phyloP scores from a whole-genome alignment of 2,329 filamentous ascomycete genomes.

The Trichoderma hamatum region DNA sequence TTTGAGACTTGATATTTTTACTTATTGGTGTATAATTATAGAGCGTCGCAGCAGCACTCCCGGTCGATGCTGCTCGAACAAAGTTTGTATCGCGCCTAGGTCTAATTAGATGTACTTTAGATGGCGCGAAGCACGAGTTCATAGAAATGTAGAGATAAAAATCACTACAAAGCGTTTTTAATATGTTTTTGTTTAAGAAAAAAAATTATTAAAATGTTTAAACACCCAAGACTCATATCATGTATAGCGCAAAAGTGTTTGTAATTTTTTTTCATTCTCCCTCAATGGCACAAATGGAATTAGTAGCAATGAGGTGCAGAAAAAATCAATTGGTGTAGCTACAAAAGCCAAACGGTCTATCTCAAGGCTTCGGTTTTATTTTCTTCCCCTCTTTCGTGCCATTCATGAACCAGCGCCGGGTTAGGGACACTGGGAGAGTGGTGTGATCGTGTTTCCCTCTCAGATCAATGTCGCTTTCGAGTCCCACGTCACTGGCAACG shows the following conservation, averaged over 20 bases:
- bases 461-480: constrained; percentile 6
- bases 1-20: constrained; percentile 30
- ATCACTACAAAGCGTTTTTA: constrained; percentile 32
- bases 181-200: background rate
- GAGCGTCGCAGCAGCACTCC: constrained; percentile 43
- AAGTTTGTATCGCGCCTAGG: constrained; percentile 42
- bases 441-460: constrained; percentile 10
- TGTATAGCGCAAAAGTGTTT: background rate
- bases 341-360: constrained; percentile 17
- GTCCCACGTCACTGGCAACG: constrained; percentile 24
- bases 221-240: background rate
- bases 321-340: constrained; percentile 24
- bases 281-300: background rate
- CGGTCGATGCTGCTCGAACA: constrained; percentile 38
- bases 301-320: background rate
- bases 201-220: background rate
- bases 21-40: constrained; percentile 43
- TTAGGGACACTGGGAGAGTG: background rate
- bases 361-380: constrained; percentile 1
- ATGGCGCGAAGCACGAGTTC: constrained; percentile 41
- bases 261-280: background rate
- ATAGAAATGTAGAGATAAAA: constrained; percentile 49
- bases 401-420: constrained; percentile 12
- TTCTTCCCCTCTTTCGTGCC: constrained; percentile 6
- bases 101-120: constrained; percentile 48